Base-by-base conservation (phyloP, 139 green algal species). In the Diplosphaera chodatii region DNA sequence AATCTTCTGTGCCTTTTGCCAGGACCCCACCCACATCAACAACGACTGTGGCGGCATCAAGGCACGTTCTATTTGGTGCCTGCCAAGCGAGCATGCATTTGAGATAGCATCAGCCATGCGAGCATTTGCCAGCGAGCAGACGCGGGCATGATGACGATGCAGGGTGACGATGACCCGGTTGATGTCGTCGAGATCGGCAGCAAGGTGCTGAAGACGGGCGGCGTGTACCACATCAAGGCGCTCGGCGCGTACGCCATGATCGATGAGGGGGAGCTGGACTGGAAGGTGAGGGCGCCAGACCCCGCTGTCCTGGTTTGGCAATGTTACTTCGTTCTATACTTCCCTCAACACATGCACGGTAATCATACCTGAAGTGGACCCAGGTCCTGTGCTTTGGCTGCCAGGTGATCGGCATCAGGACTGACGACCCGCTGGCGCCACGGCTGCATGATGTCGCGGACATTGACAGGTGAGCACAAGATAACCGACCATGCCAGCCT, bases 241-340 rank as follows among this genome's bases (percentile, higher is more conserved):
- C 40, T 90, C 1, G 64, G 31, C 13, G 48, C 48, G 16, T 59
- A 59, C 16, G 48, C 48, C 48, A 59, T 59, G 48, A 59, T 59
- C 48, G 48, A 98, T 70, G 93, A 98, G n/a, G 93, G 91, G 48
- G 91, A 96, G 86, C 84, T 96, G 32, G 91, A 96, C 85, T 96
- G 91, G 91, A 96, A 96, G 87, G 48, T 59, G 16, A 25, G 48
- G 3, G 25, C 3, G 16, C 3, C 48, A 59, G 22, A n/a, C n/a
- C n/a, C n/a, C n/a, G n/a, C n/a, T n/a, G n/a, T n/a, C n/a, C n/a
- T n/a, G n/a, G n/a, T n/a, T n/a, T n/a, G n/a, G n/a, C n/a, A n/a
- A n/a, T n/a, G n/a, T n/a, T n/a, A n/a, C n/a, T n/a, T n/a, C n/a
- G n/a, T n/a, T n/a, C n/a, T n/a, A n/a, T n/a, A n/a, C n/a, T n/a